These are phyloP conservation scores for Marchantia paleacea DNA, from an alignment of 225 moss, liverwort and hornwort species.

Conservation along the genomic window DNA sequence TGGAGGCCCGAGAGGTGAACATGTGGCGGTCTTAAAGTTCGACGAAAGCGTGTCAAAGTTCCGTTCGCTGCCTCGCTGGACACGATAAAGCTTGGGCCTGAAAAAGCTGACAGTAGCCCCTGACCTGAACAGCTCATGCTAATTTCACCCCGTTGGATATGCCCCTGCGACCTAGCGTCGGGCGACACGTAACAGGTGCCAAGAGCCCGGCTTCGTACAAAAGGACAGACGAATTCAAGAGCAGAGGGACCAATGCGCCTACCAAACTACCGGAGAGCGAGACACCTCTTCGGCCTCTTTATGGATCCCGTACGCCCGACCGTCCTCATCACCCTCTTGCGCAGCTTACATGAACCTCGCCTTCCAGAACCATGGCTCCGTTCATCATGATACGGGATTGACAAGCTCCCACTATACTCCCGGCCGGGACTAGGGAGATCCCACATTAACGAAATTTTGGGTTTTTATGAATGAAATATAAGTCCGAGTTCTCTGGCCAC, in stretches of 20 bases:
- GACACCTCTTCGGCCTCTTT: background rate
- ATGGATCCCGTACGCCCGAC: background rate
- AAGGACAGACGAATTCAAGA: background rate
- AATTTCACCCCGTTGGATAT: background rate
- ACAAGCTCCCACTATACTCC: too few species aligned
- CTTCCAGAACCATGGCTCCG: too few species aligned
- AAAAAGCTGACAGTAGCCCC: background rate
- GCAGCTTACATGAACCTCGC: background rate
- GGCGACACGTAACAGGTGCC: background rate
- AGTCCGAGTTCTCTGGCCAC: too few species aligned
- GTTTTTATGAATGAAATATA: too few species aligned
- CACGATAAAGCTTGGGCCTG: slow-evolving; percentile 1
- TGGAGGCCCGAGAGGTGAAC: background rate
- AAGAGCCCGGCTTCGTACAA: background rate
- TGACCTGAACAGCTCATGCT: background rate
- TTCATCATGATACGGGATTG: too few species aligned
- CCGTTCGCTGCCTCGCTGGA: background rate
- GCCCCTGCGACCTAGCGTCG: background rate
- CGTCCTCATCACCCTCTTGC: too few species aligned
- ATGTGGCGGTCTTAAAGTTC: background rate
- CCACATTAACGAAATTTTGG: too few species aligned
- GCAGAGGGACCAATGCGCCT: too few species aligned
- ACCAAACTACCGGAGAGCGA: background rate
- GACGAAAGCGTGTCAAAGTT: background rate
- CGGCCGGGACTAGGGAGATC: too few species aligned